phyloP scores from a whole-genome alignment of 257 asterid genomes.

The Leonotis leonurus region DNA sequence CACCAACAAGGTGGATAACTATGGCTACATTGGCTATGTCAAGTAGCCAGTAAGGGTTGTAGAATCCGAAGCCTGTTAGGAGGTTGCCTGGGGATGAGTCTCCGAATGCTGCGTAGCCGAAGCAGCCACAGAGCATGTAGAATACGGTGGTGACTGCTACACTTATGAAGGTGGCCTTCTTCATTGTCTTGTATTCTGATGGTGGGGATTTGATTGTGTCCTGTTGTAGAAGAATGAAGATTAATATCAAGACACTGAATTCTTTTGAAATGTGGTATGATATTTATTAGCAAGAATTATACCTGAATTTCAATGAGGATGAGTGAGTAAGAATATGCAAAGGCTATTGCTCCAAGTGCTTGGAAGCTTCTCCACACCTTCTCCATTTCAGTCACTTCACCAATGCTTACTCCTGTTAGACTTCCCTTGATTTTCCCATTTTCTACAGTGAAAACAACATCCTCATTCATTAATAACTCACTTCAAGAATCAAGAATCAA shows the following conservation, averaged over 20 bases:
- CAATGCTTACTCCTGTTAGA: conserved; percentile 58
- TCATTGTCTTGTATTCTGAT: conserved; percentile 44
- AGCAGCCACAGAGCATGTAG: conserved; percentile 42
- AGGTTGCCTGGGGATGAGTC: conserved; percentile 44
- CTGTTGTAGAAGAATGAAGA: no score
- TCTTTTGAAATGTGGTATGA: no score
- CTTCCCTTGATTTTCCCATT: conserved; percentile 42
- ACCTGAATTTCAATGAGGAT: conserved; percentile 84
- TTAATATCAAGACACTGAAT: no score
- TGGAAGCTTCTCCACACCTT: conserved; percentile 70
- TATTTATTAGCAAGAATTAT: no score
- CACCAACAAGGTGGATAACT: conserved; percentile 42
- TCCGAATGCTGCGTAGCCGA: conserved; percentile 51
- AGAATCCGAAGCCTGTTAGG: conserved; percentile 51
- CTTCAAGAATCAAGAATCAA: background rate
- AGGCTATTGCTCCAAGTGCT: conserved; percentile 80
- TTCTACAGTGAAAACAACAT: conserved; percentile 19
- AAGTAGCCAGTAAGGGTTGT: conserved; percentile 46
- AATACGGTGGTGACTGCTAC: conserved; percentile 38
- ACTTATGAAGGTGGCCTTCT: conserved; percentile 34
- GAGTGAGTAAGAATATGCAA: conserved; percentile 71
- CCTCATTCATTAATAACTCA: background rate
- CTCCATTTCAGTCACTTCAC: conserved; percentile 54
- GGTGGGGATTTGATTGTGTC: conserved; percentile 43
- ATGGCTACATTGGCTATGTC: conserved; percentile 43